phyloP scores from a whole-genome alignment of 176 grass and related monocot species.

The Aegilops longissima region DNA sequence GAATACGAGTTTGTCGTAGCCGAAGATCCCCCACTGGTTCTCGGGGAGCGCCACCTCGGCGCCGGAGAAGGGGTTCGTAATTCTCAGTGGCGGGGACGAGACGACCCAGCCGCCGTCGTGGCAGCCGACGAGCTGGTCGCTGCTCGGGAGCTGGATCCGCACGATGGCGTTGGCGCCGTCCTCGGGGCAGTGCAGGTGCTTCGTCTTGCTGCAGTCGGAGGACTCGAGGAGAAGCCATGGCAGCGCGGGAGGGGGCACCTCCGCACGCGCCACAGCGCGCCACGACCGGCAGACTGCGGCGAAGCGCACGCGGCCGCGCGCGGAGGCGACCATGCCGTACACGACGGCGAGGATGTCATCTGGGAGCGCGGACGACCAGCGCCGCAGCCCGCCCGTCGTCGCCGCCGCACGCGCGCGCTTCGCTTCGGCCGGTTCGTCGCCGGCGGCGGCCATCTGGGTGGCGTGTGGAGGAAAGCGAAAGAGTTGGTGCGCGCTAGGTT shows the following conservation, averaged over 20 bases:
- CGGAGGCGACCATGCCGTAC: neutral
- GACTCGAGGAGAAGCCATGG: neutral
- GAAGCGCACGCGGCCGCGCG: neutral
- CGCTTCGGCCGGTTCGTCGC: no score
- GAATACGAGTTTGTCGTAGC: neutral
- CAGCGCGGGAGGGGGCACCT: neutral
- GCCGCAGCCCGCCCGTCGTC: neutral
- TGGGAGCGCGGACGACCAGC: neutral
- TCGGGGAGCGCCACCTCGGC: neutral
- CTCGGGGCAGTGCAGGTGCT: neutral
- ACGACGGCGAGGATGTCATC: neutral
- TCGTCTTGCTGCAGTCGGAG: neutral
- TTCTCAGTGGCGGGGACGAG: neutral
- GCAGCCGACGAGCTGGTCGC: neutral
- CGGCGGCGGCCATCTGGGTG: no score
- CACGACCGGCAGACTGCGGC: neutral
- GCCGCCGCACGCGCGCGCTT: neutral
- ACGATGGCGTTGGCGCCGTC: neutral
- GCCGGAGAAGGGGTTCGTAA: neutral
- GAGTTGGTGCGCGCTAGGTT: no score
- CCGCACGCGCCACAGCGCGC: neutral
- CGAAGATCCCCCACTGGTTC: no score
- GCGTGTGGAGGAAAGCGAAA: no score
- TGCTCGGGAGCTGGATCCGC: neutral
- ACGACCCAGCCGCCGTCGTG: slow-evolving; percentile 1